Percentiles rank a stretch among this genome's conserved stretches.
Conservation (phyloP, 352 stramenopile genomes). For the Phytophthora citricola region DNA sequence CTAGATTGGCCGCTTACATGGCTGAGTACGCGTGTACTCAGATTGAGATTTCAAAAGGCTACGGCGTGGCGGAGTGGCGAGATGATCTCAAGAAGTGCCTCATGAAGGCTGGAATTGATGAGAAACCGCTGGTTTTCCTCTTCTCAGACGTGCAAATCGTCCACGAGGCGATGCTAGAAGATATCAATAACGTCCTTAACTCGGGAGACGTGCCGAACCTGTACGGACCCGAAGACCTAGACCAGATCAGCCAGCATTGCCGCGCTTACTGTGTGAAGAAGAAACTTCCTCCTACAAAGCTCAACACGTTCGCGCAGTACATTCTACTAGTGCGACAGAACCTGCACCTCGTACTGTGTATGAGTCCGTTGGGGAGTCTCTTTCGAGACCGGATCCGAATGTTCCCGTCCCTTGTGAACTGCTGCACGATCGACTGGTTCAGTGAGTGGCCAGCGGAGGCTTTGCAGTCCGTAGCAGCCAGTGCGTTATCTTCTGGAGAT, state of each 20-base stretch:
- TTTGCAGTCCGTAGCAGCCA: conserved; percentile 75
- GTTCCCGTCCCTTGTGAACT: conserved; percentile 91
- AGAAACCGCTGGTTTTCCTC: conserved; percentile 94
- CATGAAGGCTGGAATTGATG: conserved; percentile 92
- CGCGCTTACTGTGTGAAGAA: conserved; percentile 93
- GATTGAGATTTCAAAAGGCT: conserved; percentile 96
- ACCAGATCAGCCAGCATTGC: conserved; percentile 92
- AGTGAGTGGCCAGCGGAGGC: conserved; percentile 88
- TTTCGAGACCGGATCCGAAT: conserved; percentile 94
- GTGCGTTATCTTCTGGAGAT: conserved; percentile 53
- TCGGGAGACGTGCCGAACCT: conserved; percentile 95
- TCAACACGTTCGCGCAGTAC: conserved; percentile 96
- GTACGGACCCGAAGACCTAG: conserved; percentile 93
- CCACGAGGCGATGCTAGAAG: conserved; percentile 95
- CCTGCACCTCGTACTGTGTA: conserved; percentile 93
- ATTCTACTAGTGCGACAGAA: conserved; percentile 93
- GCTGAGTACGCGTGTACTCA: conserved; percentile 93
- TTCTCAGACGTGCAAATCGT: conserved; percentile 97
- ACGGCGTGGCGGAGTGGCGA: conserved; percentile 93
- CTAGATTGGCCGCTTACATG: conserved; percentile 93
- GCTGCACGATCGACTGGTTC: conserved; percentile 92
- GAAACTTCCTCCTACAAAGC: conserved; percentile 89
- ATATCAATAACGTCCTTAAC: conserved; percentile 97
- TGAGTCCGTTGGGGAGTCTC: conserved; percentile 90
- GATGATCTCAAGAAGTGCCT: conserved; percentile 94